Base-by-base conservation (phyloP, 2,329 filamentous ascomycete species). In the Colletotrichum spinosum region DNA sequence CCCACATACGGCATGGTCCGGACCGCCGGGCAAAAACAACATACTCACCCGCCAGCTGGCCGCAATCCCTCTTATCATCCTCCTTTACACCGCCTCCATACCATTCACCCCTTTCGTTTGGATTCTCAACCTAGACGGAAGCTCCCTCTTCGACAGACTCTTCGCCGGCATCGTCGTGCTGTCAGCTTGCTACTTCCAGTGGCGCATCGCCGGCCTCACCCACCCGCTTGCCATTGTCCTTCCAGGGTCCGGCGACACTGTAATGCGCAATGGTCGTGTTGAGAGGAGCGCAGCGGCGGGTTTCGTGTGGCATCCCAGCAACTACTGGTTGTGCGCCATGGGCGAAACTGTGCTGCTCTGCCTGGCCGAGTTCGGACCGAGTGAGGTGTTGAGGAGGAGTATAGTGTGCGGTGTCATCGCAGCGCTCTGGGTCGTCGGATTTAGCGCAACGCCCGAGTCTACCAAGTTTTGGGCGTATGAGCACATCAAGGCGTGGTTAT, bases 91-190 rank as follows among this genome's bases (percentile, higher is more conserved):
- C 35, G 69, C 70, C 54, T 65, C 69, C 33, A 67, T 62, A 4
- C 70, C 70, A 12, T 71, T 71, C 61, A 68, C 57, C 2, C 70
- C 70, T 1, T 46, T 69, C 17, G 37, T 55, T 15, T 70, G 68
- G 69, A 10, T 69, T 0, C 25, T 71, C 34, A 45, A 61, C 33
- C 41, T 69, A 13, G 62, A 70, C 10, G 69, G 68, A 25, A 79
- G 83, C 63, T 83, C 82, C 73, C 75, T 78, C 56, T 76, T 79
- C 55, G 84, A 84, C 70, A 78, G 80, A 65, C 74, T 83, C 57
- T 76, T 80, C 15, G 76, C 79, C 37, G 75, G 78, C 17, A 76
- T 77, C 38, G 70, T 74, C 25, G 72, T 75, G 49, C 73, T 82
- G 51, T 74, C 73, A 15, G 72, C 73, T 15, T 80, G 75, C 71